Evolutionary conservation across 1,139 yeast genomes (phyloP), one percentile per base, ranked within the genome.

Genomic region (Geotrichum fermentans): DNA sequence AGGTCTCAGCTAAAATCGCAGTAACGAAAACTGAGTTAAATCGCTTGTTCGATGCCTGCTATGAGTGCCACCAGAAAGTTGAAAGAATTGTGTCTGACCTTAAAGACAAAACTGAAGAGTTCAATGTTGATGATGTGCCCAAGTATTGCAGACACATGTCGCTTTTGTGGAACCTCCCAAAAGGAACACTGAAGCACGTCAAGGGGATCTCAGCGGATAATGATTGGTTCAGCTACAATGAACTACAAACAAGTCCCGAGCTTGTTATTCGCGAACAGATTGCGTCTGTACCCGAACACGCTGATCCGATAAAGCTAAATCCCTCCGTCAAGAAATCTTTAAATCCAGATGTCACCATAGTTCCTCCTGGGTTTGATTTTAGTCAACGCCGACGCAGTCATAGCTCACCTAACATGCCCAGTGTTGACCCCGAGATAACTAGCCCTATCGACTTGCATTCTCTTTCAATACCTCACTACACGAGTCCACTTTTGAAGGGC

Each of bases 101-200:
- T 4, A 4, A 29, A 8, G 35, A 43, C n/a, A 21, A 26, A 29
- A n/a, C 33, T 5, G 47, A 43, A 36, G 33, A 11, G 4, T 43
- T 43, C n/a, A 28, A 35, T 18, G n/a, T 16, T 11, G n/a, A n/a
- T 2, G 18, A 20, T 5, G 36, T 43, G 26, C 28, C 39, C 7
- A 28, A 14, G 6, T 43, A 43, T 18, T 6, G 20, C 16, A 32
- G 40, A 2, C 47, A 43, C 16, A 34, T 43, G 21, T n/a, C 32
- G 14, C 21, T 43, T 11, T 8, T 18, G 11, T 17, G 47, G 34
- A 29, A 28, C 32, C 11, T 18, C 4, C 26, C 20, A 6, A 17
- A 33, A 13, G 18, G 40, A 5, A 24, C 40, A 14, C 21, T 43
- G 5, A 5, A 26, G 11, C 26, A 24, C 16, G 20, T 20, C 4